Conservation (phyloP, 1,139 yeast genomes). For the Nadsonia commutata region DNA sequence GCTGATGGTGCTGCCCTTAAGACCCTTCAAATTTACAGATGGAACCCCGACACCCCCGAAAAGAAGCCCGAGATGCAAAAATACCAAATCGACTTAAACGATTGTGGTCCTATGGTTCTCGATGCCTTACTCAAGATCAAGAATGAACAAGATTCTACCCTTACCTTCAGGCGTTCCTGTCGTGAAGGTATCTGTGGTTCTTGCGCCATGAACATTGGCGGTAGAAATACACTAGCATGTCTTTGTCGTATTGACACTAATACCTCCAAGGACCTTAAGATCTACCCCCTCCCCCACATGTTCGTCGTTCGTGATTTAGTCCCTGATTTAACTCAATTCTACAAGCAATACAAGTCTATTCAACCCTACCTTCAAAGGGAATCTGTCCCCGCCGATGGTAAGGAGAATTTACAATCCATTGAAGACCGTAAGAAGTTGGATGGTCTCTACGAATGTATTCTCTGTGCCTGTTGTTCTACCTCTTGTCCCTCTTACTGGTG, state of each 20-base stretch:
- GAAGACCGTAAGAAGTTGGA: conserved; percentile 94
- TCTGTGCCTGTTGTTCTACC: conserved; percentile 98
- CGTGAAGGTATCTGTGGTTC: conserved; percentile 99
- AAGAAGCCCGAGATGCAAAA: conserved; percentile 78
- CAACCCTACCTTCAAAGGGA: conserved; percentile 93
- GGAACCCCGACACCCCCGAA: conserved; percentile 97
- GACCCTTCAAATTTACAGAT: conserved; percentile 85
- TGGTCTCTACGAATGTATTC: conserved; percentile 92
- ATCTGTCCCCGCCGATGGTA: conserved; percentile 71
- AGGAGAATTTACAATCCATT: conserved; percentile 81
- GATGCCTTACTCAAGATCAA: conserved; percentile 91
- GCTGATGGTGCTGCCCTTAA: conserved; percentile 41
- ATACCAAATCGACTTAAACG: conserved; percentile 71
- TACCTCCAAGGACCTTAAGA: conserved; percentile 58
- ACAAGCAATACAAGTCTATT: conserved; percentile 95
- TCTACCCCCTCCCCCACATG: conserved; percentile 98
- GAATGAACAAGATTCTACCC: conserved; percentile 89
- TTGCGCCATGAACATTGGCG: conserved; percentile 99
- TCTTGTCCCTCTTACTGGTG: conserved; percentile 99
- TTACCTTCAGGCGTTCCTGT: conserved; percentile 95
- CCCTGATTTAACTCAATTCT: conserved; percentile 93
- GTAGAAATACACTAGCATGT: conserved; percentile 93
- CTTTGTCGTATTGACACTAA: conserved; percentile 85
- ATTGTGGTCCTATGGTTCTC: conserved; percentile 95
- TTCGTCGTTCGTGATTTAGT: conserved; percentile 93